Base-by-base conservation (phyloP, 257 asterid genomes). In the Forsythia viridissima region DNA sequence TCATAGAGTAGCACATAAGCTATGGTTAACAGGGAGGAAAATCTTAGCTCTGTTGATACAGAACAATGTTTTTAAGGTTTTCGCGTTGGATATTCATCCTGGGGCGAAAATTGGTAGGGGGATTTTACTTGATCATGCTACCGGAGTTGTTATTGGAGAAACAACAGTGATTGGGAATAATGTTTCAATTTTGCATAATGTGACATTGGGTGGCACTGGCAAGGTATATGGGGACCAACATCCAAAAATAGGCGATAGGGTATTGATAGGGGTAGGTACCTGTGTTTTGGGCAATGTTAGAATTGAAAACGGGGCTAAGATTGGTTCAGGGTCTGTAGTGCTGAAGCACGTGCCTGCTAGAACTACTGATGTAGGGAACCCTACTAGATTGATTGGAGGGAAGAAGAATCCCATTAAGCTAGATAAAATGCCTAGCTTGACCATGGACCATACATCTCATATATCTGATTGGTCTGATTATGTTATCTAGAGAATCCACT, bases 201-300 rank as follows among this genome's bases (percentile, higher is more conserved):
- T 88, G 79, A 88, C 92, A 3, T 68, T 88, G 83, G 91, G 91
- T 13, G 91, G 92, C 2, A 88, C 92, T 4, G 92, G 92, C 3
- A 88, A 88, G 85, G 87, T 42, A 0, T 70, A 72, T 3, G 92
- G 92, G 0, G 88, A 88, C 7, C 80, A 90, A 6, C 90, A 86
- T 36, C 92, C 90, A 40, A 88, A 88, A 18, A 86, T 88, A 21
- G 90, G 91, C 0, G 79, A 88, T 20, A 90, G 91, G 1, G 91
- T 88, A 4, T 48, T 88, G 82, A 88, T 88, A 37, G 91, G 91
- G 9, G 91, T 90, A 1, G 91, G 90, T 9, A 86, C 88, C 38
- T 86, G 91, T 79, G 89, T 88, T 21, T 71, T 88, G 81, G 91
- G 91, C n/a, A 88, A 86, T 74, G 88, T 88, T 67, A 76, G 57